phyloP scores from a whole-genome alignment of 2,329 filamentous ascomycete species.

The Colletotrichum viniferum region DNA sequence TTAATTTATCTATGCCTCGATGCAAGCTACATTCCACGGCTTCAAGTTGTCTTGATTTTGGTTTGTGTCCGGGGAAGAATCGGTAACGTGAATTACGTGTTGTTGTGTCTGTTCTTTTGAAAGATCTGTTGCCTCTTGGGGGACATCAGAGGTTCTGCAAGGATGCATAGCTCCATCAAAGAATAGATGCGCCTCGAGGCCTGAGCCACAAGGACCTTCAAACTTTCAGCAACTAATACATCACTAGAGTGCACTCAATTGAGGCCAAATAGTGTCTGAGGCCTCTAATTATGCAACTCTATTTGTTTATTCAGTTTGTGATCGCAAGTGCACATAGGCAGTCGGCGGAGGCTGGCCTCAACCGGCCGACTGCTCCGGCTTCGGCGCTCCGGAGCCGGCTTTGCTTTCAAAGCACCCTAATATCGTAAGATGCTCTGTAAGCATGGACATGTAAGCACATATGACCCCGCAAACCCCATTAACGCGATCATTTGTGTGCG shows the following conservation, averaged over 20 bases:
- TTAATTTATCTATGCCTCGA: neutral
- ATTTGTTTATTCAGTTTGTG: neutral
- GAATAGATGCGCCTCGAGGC: neutral
- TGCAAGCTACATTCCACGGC: neutral
- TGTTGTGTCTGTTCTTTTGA: neutral
- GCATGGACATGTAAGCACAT: neutral
- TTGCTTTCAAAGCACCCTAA: neutral
- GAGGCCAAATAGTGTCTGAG: neutral
- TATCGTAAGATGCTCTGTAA: neutral
- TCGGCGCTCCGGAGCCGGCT: neutral
- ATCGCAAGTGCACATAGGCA: neutral
- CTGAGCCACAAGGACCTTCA: neutral
- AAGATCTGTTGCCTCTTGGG: neutral
- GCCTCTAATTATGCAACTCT: neutral
- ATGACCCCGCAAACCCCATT: neutral
- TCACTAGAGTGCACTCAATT: neutral
- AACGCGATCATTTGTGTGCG: neutral
- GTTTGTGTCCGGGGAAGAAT: neutral
- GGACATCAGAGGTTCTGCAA: accelerated
- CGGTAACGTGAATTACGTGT: accelerated
- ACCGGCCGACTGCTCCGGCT: neutral
- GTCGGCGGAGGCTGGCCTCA: neutral
- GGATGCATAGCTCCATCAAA: neutral
- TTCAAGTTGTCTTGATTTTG: neutral
- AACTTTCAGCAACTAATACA: neutral